Percentiles rank a stretch among this genome's conserved stretches.
Evolutionary conservation across 2,329 filamentous ascomycete genomes (phyloP).

Genomic region (Colletotrichum melonis): DNA sequence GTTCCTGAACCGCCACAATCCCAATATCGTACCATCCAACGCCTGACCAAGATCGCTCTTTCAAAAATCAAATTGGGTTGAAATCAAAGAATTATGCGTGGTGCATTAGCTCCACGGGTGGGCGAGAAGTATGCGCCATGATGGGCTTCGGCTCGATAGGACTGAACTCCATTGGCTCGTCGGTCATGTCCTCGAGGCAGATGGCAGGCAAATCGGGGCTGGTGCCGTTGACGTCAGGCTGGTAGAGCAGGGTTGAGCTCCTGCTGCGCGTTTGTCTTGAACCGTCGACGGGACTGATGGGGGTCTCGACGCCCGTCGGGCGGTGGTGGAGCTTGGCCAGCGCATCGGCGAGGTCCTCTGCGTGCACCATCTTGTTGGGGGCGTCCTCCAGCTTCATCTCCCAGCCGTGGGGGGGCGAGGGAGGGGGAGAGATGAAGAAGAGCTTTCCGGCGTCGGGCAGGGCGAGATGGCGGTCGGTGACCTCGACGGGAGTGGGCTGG

Average conservation of each 20-base stretch:
- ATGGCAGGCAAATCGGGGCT: conserved; percentile 72
- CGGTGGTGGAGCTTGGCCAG: conserved; percentile 70
- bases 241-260: conserved; percentile 75
- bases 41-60: conserved; percentile 24
- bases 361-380: conserved; percentile 76
- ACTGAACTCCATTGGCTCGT: conserved; percentile 60
- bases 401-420: conserved; percentile 76
- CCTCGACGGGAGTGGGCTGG: conserved; percentile 67
- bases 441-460: conserved; percentile 77
- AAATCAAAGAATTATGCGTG: conserved; percentile 30
- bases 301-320: conserved; percentile 44
- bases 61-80: conserved; percentile 13
- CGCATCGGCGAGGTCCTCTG: conserved; percentile 75
- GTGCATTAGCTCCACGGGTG: conserved; percentile 74
- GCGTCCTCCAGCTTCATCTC: conserved; percentile 75
- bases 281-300: conserved; percentile 55
- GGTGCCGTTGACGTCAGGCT: conserved; percentile 63
- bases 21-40: conserved; percentile 20
- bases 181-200: conserved; percentile 75
- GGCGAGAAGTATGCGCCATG: conserved; percentile 69
- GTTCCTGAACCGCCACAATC: neutral
- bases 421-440: conserved; percentile 79
- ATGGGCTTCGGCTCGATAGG: conserved; percentile 60
- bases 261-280: conserved; percentile 61
- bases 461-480: conserved; percentile 68